Evolutionary conservation across 2,329 filamentous ascomycete genomes (phyloP).

Genomic region (Ceratocystis albifundus): DNA sequence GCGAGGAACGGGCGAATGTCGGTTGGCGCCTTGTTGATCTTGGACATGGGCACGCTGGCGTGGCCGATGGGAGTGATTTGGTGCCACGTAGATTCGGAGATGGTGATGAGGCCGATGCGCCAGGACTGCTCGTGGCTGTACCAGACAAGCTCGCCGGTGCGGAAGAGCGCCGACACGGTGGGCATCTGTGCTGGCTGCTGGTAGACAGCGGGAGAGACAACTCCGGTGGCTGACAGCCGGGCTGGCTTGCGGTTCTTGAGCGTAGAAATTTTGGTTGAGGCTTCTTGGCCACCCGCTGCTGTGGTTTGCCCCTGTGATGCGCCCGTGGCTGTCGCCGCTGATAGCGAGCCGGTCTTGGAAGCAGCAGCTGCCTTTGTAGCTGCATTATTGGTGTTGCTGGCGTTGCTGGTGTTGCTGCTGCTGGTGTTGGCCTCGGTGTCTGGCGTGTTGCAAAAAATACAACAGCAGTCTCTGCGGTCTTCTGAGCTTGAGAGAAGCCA

Average conservation of each 20-base stretch:
- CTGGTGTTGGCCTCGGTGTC: conserved; percentile 29
- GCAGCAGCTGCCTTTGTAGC: conserved; percentile 5
- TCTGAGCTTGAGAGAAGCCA: conserved; percentile 41
- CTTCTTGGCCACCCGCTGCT: conserved; percentile 12
- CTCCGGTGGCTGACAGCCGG: conserved; percentile 2
- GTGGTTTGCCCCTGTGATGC: conserved; percentile 8
- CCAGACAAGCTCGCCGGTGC: conserved; percentile 42
- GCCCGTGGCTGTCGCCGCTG: conserved; percentile 18
- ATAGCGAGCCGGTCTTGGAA: conserved; percentile 11
- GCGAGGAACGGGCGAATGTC: conserved; percentile 42
- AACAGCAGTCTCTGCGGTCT: conserved; percentile 41
- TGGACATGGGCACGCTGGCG: conserved; percentile 31
- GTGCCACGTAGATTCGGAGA: conserved; percentile 28
- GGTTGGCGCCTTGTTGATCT: conserved; percentile 32
- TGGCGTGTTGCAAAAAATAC: conserved; percentile 37
- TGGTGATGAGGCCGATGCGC: conserved; percentile 38
- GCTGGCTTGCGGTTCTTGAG: conserved; percentile 18
- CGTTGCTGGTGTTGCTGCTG: neutral
- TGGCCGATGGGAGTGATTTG: conserved; percentile 36
- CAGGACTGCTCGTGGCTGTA: conserved; percentile 38
- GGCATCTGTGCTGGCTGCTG: conserved; percentile 22
- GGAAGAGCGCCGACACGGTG: conserved; percentile 32
- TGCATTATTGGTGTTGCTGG: neutral
- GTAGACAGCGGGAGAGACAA: conserved; percentile 7
- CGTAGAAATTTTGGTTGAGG: conserved; percentile 20